Evolutionary conservation across 2,329 filamentous ascomycete genomes (phyloP).

Genomic region (Pyrenophora graminea): DNA sequence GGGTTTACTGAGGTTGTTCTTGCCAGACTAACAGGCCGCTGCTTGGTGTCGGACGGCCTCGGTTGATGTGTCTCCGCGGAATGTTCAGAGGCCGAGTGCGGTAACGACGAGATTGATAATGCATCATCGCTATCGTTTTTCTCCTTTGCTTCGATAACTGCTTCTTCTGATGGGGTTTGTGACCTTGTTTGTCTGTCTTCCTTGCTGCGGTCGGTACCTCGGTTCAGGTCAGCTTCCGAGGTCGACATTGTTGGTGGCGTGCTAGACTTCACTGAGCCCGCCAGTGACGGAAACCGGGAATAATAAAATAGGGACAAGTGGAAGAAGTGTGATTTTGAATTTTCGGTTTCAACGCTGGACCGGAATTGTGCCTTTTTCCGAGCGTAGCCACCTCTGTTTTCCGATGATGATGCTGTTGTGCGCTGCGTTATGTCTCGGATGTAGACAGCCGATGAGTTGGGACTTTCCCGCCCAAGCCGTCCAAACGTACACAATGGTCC

Average conservation of each 20-base stretch:
- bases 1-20: slow-evolving; percentile 41
- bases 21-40: slow-evolving; percentile 26
- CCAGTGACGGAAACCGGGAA: neutral
- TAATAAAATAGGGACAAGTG: neutral
- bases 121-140: slow-evolving; percentile 17
- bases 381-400: no score
- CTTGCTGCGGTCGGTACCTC: slow-evolving; percentile 1
- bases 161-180: slow-evolving; percentile 10
- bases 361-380: no score
- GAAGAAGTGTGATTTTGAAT: no score
- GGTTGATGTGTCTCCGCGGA: slow-evolving; percentile 14
- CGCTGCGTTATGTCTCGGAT: no score
- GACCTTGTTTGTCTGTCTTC: neutral
- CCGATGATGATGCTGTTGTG: no score
- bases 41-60: neutral
- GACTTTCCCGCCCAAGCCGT: no score
- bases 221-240: neutral
- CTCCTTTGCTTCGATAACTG: neutral
- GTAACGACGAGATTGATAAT: slow-evolving; percentile 30
- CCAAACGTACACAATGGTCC: no score
- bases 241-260: slow-evolving; percentile 2
- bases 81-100: slow-evolving; percentile 26
- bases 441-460: no score
- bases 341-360: no score
- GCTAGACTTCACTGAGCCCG: neutral